Evolutionary conservation across 768 basidiomycete species (phyloP), one percentile per base, ranked within the genome.

Genomic region (Royoungia palumana): DNA sequence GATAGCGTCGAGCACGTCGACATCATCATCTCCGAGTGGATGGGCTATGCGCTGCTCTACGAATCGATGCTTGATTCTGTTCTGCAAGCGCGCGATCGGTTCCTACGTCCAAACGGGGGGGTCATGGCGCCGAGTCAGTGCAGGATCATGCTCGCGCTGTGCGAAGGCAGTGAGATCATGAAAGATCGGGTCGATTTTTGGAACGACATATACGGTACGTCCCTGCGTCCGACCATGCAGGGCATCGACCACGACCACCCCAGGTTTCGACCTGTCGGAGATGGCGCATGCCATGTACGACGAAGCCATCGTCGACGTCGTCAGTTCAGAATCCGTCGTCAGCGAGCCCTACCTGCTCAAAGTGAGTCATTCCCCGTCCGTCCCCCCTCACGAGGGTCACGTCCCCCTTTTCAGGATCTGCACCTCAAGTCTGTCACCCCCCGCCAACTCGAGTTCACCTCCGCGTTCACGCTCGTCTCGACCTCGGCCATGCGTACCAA

Each of bases 21-120:
- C 65, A 80, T 99, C 50, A 94, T 99, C 66, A 75, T 98, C 43
- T 94, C 92, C 5, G 95, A 99, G 68, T 98, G 95, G 95, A 97
- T 97, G 95, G 93, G 85, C 14, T 92, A 91, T 60, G 86, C 85
- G 1, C 73, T 92, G 20, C 77, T 97, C 19, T 97, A 97, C 67
- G 95, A 99, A 69, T 90, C 88, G 36, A 97, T 99, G 95, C 79
- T 98, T 28, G 95, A 97, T 67, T 95, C 94, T 2, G 95, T 99
- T 16, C 73, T 99, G 17, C 71, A 74, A 52, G 95, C 95, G 0
- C 79, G 95, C 16, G 93, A 97, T 66, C 78, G 86, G 19, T 97
- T 92, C 71, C 75, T 98, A 27, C 73, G 74, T 41, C 80, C 84
- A 0, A 69, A 64, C 1, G 79, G 69, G 5, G 93, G 94, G 2